Conservation (phyloP, 371 early-diverging fungal species). For the Apophysomyces sp. region DNA sequence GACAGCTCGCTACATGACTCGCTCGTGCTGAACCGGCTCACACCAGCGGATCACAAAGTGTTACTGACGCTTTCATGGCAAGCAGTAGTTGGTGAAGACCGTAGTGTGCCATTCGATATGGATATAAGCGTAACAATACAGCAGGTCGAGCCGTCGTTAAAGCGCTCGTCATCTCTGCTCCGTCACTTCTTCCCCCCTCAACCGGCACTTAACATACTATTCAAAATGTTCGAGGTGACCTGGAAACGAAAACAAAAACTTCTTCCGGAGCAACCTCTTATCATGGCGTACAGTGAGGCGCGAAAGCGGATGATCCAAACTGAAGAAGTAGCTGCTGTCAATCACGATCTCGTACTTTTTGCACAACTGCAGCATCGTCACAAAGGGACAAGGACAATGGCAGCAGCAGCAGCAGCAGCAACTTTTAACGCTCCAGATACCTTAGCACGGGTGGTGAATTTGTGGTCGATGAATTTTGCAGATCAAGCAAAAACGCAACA, state of each 20-base stretch:
- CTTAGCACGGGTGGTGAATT: background rate
- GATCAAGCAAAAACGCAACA: background rate
- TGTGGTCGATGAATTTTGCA: background rate
- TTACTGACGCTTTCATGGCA: conserved; percentile 45
- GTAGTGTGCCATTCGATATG: conserved; percentile 42
- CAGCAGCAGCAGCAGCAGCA: background rate
- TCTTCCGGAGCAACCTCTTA: background rate
- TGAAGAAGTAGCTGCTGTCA: background rate
- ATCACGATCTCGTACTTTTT: background rate
- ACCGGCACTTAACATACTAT: background rate
- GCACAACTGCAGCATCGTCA: background rate
- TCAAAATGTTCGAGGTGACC: background rate
- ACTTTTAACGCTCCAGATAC: background rate
- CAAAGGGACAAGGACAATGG: background rate
- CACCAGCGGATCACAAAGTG: conserved; percentile 48
- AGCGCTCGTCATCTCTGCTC: background rate
- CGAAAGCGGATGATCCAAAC: background rate
- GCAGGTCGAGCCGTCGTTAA: background rate
- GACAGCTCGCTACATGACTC: conserved; percentile 73
- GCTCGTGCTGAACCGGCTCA: conserved; percentile 59
- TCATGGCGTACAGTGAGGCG: background rate
- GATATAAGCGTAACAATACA: conserved; percentile 48
- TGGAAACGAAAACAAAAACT: background rate
- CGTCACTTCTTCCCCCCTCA: conserved; percentile 5
- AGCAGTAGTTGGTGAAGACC: conserved; percentile 37